A percentile compares a stretch with the other conserved stretches of the same genome.
phyloP scores from a whole-genome alignment of 1,139 yeast genomes.

The Yamadazyma dendronema region DNA sequence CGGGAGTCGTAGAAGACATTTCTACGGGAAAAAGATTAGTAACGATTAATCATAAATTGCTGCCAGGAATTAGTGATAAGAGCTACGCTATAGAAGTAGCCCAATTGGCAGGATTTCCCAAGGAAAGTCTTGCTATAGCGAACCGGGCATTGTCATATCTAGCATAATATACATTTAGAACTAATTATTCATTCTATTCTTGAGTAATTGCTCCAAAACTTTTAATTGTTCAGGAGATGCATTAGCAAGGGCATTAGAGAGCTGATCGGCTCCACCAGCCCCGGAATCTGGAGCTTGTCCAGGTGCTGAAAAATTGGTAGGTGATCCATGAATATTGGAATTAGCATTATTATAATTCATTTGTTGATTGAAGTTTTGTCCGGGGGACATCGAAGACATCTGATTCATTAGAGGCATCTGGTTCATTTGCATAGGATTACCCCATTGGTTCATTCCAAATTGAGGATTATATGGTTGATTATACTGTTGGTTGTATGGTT shows the following conservation, averaged over 20 bases:
- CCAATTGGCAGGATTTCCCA: conserved; percentile 78
- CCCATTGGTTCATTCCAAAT: too few relatives aligned
- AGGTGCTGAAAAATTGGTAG: too few relatives aligned
- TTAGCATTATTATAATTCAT: too few relatives aligned
- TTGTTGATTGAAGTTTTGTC: too few relatives aligned
- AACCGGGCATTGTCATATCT: conserved; percentile 22
- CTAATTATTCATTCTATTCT: conserved; percentile 20
- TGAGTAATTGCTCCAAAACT: conserved; percentile 29
- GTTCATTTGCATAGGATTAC: background rate
- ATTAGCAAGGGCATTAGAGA: conserved; percentile 14
- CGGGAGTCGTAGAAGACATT: conserved; percentile 38
- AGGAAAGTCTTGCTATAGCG: conserved; percentile 54
- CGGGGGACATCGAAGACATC: too few relatives aligned
- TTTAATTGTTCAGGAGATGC: conserved; percentile 24
- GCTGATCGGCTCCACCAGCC: too few relatives aligned
- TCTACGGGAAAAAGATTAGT: conserved; percentile 24
- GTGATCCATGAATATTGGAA: too few relatives aligned
- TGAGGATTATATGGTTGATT: conserved; percentile 7
- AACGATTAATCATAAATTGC: conserved; percentile 61
- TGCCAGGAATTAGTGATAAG: conserved; percentile 68
- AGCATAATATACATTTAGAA: conserved; percentile 1
- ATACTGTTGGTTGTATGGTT: conserved; percentile 9
- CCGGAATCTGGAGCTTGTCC: too few relatives aligned
- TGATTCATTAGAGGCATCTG: background rate
- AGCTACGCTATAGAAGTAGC: conserved; percentile 91